A percentile compares a stretch with the other conserved stretches of the same genome.
phyloP scores from a whole-genome alignment of 192 early-diverging fungal species.

The Piromyces sp. region DNA sequence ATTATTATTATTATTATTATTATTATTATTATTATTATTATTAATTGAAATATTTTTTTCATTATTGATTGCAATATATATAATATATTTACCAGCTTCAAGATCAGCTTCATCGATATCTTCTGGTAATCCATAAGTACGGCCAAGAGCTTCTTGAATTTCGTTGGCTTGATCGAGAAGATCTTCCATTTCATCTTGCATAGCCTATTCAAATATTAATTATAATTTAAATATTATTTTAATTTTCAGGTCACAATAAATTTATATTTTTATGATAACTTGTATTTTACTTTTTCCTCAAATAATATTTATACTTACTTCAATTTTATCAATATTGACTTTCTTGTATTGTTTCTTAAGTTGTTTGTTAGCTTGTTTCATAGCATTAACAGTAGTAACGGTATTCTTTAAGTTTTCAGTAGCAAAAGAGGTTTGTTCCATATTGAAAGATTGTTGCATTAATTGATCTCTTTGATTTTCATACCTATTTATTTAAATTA shows the following conservation, averaged over 20 bases:
- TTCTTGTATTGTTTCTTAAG: slow-evolving; percentile 94
- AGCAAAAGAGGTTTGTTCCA: slow-evolving; percentile 85
- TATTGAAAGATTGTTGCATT: slow-evolving; percentile 93
- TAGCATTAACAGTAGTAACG: slow-evolving; percentile 88
- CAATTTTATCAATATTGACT: slow-evolving; percentile 85
- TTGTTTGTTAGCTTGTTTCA: slow-evolving; percentile 85
- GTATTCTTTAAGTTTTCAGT: slow-evolving; percentile 96
- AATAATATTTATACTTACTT: slow-evolving; percentile 41
- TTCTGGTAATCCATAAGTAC: slow-evolving; percentile 83
- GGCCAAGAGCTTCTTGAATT: slow-evolving; percentile 83
- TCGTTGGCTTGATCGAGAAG: slow-evolving; percentile 93
- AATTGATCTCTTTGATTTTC: slow-evolving; percentile 87
- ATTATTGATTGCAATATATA: too few relatives aligned
- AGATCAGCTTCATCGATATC: slow-evolving; percentile 93
- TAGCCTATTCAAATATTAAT: slow-evolving; percentile 22
- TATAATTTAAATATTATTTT: too few relatives aligned
- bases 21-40: too few relatives aligned
- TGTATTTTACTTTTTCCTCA: background rate
- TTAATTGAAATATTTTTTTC: too few relatives aligned
- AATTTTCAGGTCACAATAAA: too few relatives aligned
- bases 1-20: too few relatives aligned
- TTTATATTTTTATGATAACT: too few relatives aligned
- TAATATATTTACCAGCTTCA: slow-evolving; percentile 67
- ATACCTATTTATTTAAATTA: slow-evolving; percentile 24
- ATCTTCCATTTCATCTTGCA: slow-evolving; percentile 98